Conservation (phyloP, 345 rosid species). For the Viola odorata region DNA sequence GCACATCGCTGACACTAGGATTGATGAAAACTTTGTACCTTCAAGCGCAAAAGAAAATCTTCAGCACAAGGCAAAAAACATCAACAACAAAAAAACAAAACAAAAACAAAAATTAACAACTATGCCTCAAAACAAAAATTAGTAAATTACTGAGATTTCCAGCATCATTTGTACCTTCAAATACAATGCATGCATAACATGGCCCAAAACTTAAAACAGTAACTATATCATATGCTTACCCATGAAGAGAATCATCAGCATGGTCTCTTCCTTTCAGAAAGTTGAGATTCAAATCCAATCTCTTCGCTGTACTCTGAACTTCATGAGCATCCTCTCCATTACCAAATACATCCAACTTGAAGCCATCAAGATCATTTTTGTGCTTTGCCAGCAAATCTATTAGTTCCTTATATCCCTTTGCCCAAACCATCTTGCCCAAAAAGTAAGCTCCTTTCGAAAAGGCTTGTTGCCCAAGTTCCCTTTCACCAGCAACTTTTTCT, state of each 20-base stretch:
- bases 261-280: conserved; percentile 91
- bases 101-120: no score
- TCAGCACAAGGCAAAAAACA: background rate
- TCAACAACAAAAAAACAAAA: background rate
- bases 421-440: conserved; percentile 99
- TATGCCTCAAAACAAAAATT: no score
- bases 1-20: conserved; percentile 92
- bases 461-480: conserved; percentile 83
- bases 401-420: conserved; percentile 93
- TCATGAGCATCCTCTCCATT: conserved; percentile 94
- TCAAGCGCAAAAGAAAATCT: conserved; percentile 24
- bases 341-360: conserved; percentile 88
- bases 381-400: conserved; percentile 77
- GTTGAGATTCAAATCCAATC: conserved; percentile 65
- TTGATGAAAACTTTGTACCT: conserved; percentile 99
- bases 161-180: background rate
- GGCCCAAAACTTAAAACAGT: background rate
- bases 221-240: conserved; percentile 37
- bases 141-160: background rate
- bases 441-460: conserved; percentile 97
- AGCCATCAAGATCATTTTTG: conserved; percentile 70
- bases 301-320: conserved; percentile 67
- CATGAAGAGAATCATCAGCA: conserved; percentile 88
- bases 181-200: background rate
- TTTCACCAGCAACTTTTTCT: conserved; percentile 72